These are phyloP conservation scores for Sergeia podlipaevii DNA, from an alignment of 208 protist species.

Conservation along the genomic window DNA sequence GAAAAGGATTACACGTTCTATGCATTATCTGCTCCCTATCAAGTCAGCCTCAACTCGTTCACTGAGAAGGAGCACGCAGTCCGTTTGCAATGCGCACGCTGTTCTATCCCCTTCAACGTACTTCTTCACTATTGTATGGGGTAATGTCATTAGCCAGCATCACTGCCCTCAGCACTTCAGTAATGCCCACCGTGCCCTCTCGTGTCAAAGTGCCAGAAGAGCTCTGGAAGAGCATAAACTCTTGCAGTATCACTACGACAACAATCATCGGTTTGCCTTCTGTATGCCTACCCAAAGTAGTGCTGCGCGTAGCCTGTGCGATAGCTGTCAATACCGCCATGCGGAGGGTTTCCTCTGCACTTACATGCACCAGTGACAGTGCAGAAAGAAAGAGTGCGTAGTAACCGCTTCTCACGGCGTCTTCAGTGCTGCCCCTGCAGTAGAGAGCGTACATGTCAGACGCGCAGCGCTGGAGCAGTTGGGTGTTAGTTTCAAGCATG, in stretches of 20 bases:
- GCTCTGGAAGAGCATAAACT: slow-evolving; percentile 88
- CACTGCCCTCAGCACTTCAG: slow-evolving; percentile 34
- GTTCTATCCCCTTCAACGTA: neutral
- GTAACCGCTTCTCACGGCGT: slow-evolving; percentile 77
- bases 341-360: slow-evolving; percentile 24
- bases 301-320: slow-evolving; percentile 23
- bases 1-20: no score
- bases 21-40: no score
- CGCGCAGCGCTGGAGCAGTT: neutral
- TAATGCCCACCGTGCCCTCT: slow-evolving; percentile 45
- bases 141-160: slow-evolving; percentile 55
- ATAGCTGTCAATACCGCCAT: slow-evolving; percentile 66
- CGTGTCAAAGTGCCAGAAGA: slow-evolving; percentile 57
- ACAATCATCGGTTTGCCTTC: slow-evolving; percentile 53
- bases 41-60: no score
- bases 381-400: slow-evolving; percentile 68
- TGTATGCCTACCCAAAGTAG: slow-evolving; percentile 12
- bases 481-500: neutral
- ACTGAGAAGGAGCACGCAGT: no score
- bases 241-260: slow-evolving; percentile 79
- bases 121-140: neutral
- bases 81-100: no score
- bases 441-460: slow-evolving; percentile 36
- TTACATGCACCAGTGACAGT: slow-evolving; percentile 34
- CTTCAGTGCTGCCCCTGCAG: slow-evolving; percentile 25